phyloP scores from a whole-genome alignment of 2,329 filamentous ascomycete genomes.

The Dactylellina drechsleri region DNA sequence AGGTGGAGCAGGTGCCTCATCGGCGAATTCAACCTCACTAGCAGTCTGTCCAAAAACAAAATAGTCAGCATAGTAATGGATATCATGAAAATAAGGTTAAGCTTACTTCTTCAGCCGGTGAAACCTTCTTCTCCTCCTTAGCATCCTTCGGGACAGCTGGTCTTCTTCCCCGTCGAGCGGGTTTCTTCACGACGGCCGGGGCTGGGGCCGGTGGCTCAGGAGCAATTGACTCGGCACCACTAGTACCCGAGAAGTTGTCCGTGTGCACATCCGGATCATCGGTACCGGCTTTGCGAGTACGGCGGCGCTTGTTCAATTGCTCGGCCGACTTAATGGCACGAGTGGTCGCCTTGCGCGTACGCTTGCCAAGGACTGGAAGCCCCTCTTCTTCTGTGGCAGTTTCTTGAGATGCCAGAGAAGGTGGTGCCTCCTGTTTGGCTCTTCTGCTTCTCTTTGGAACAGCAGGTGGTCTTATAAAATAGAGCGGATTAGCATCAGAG shows the following conservation, averaged over 20 bases:
- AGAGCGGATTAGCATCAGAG: neutral
- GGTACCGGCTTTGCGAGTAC: constrained; percentile 41
- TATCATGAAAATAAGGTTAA: neutral
- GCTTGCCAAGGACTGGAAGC: constrained; percentile 29
- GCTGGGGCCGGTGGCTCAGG: constrained; percentile 27
- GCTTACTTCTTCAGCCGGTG: constrained; percentile 26
- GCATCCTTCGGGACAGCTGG: constrained; percentile 1
- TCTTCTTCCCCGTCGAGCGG: constrained; percentile 34
- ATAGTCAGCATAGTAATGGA: neutral
- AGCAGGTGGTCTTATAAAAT: constrained; percentile 12
- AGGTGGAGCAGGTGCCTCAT: constrained; percentile 8
- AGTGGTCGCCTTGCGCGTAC: constrained; percentile 47
- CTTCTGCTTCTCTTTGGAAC: constrained; percentile 13
- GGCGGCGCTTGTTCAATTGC: constrained; percentile 44
- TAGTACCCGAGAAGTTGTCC: constrained; percentile 45
- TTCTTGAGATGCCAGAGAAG: constrained; percentile 47
- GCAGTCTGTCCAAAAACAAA: constrained; percentile 16
- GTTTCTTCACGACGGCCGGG: constrained; percentile 20
- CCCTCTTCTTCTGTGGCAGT: constrained; percentile 47
- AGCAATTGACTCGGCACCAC: constrained; percentile 39
- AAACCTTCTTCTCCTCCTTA: constrained; percentile 24
- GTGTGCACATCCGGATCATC: constrained; percentile 17
- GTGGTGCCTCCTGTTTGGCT: constrained; percentile 27
- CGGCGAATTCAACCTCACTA: constrained; percentile 33
- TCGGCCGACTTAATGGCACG: constrained; percentile 52